Evolutionary conservation across 2,329 filamentous ascomycete genomes (phyloP).

Genomic region (Neofusicoccum parvum): DNA sequence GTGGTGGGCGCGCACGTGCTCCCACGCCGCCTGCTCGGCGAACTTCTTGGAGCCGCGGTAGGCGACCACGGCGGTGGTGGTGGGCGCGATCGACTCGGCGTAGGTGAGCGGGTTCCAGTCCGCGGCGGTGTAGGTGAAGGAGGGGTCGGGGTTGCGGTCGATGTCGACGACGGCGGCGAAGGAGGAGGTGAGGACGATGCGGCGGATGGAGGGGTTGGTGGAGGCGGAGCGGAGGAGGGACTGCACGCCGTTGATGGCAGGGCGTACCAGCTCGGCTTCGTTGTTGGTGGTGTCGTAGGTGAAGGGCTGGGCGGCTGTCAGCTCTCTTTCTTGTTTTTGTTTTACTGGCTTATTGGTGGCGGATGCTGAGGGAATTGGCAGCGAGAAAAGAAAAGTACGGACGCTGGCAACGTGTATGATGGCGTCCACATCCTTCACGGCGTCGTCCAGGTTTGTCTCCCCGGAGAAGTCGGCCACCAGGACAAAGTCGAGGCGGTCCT

Average conservation of each 20-base stretch:
- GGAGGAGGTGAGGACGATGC: conserved; percentile 28
- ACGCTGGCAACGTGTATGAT: conserved; percentile 50
- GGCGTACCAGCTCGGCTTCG: conserved; percentile 44
- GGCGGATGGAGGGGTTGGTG: conserved; percentile 19
- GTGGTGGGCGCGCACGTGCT: conserved; percentile 26
- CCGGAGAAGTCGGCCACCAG: conserved; percentile 47
- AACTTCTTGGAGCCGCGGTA: conserved; percentile 33
- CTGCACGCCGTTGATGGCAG: conserved; percentile 51
- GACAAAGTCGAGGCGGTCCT: conserved; percentile 45
- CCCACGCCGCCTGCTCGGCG: conserved; percentile 31
- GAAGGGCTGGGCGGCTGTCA: not conserved
- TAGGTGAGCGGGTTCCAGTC: conserved; percentile 34
- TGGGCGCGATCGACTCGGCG: conserved; percentile 26
- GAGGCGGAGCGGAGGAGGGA: conserved; percentile 40
- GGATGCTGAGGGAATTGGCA: not conserved
- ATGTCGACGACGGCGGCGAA: conserved; percentile 17
- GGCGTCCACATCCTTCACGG: conserved; percentile 45
- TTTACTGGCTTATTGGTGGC: too few relatives aligned
- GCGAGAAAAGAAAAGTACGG: not conserved
- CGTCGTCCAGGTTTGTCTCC: conserved; percentile 39
- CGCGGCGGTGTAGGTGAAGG: conserved; percentile 25
- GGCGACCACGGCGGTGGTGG: conserved; percentile 24
- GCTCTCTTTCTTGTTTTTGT: too few relatives aligned
- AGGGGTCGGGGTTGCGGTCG: conserved; percentile 10
- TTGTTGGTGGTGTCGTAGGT: conserved; percentile 24